A percentile compares a stretch with the other conserved stretches of the same genome.
Evolutionary conservation across 257 asterid species (phyloP).

Genomic region (Nicotiana undulata): DNA sequence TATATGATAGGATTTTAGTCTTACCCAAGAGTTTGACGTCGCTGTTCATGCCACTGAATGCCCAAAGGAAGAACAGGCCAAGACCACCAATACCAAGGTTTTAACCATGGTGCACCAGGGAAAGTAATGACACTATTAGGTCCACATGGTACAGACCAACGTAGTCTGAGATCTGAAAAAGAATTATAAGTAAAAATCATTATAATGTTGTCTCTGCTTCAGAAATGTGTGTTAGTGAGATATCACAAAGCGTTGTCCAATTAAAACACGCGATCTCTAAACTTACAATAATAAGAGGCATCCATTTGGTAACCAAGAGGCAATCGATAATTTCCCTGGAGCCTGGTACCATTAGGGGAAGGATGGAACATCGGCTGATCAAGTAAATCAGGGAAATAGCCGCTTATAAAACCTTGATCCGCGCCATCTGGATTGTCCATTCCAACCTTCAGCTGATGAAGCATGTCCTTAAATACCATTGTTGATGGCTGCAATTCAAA

Average conservation of each 20-base stretch:
- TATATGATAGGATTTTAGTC: background rate
- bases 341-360: constrained; percentile 55
- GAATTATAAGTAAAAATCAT: background rate
- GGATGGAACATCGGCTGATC: constrained; percentile 67
- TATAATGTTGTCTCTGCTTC: background rate
- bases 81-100: constrained; percentile 99
- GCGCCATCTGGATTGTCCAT: constrained; percentile 88
- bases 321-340: constrained; percentile 68
- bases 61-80: constrained; percentile 94
- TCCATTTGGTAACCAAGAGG: constrained; percentile 97
- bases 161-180: constrained; percentile 60
- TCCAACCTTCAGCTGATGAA: constrained; percentile 50
- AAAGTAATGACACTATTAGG: constrained; percentile 87
- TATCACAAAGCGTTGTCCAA: background rate
- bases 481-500: constrained; percentile 58
- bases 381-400: constrained; percentile 67
- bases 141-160: constrained; percentile 90
- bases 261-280: background rate
- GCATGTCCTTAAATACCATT: constrained; percentile 68
- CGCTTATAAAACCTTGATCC: constrained; percentile 79
- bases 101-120: constrained; percentile 82
- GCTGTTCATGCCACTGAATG: constrained; percentile 69
- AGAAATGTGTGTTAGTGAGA: background rate
- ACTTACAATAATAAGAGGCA: constrained; percentile 90
- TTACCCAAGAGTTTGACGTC: constrained; percentile 77